phyloP scores from a whole-genome alignment of 768 basidiomycete genomes.

The Podaxis sp. region DNA sequence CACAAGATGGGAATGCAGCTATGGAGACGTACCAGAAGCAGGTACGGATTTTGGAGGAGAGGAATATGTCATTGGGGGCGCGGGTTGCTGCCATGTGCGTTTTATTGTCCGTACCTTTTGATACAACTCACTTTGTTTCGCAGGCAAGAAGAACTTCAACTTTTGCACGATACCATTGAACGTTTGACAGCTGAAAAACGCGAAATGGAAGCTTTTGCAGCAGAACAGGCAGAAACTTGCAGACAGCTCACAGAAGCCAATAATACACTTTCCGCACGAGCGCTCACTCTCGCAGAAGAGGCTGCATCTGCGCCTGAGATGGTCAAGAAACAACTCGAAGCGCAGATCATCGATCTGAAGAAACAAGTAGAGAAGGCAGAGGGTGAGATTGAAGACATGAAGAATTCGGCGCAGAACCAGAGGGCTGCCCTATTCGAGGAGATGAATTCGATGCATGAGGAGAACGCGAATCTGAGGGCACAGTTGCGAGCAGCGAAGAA shows the following conservation, averaged over 20 bases:
- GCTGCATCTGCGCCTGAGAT: constrained; percentile 56
- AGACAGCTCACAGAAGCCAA: constrained; percentile 79
- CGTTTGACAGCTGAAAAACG: constrained; percentile 60
- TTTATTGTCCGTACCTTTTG: constrained; percentile 14
- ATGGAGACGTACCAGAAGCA: constrained; percentile 92
- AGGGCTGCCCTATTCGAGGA: constrained; percentile 85
- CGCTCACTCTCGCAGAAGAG: constrained; percentile 70
- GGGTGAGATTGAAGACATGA: constrained; percentile 70
- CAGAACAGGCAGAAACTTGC: constrained; percentile 73
- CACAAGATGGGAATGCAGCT: constrained; percentile 75
- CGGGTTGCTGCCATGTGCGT: constrained; percentile 61
- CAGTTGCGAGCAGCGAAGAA: constrained; percentile 67
- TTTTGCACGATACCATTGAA: constrained; percentile 63
- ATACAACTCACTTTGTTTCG: constrained; percentile 10
- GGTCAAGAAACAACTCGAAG: constrained; percentile 63
- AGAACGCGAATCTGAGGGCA: constrained; percentile 68
- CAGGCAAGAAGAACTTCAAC: constrained; percentile 67
- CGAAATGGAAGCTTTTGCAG: constrained; percentile 64
- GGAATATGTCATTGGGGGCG: constrained; percentile 52
- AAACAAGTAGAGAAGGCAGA: constrained; percentile 62
- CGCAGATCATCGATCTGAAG: constrained; percentile 59
- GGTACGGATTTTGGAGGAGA: constrained; percentile 75
- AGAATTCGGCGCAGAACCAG: constrained; percentile 74
- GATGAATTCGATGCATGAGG: constrained; percentile 78
- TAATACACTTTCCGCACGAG: constrained; percentile 68